Percentiles rank a stretch among this genome's conserved stretches.
phyloP scores from a whole-genome alignment of 768 basidiomycete genomes.

The Tricholoma terreum region DNA sequence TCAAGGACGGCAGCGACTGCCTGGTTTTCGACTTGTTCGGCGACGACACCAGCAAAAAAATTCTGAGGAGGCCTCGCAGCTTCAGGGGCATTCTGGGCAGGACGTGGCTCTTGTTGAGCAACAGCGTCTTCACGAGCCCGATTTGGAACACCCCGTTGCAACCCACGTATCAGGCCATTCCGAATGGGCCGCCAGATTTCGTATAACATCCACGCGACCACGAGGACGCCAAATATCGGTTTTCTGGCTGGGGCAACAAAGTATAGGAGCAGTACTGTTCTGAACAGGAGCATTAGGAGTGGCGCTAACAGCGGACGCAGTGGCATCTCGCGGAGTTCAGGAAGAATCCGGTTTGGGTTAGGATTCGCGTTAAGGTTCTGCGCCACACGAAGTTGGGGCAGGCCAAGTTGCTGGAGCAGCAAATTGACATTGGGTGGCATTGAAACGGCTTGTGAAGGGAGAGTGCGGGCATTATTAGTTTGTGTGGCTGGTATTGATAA shows the following conservation, averaged over 20 bases:
- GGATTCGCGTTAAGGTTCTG: conserved; percentile 29
- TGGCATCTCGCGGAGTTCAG: conserved; percentile 55
- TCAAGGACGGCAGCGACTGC: conserved; percentile 38
- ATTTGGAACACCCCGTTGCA: conserved; percentile 33
- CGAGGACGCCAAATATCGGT: conserved; percentile 63
- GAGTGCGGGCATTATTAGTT: conserved; percentile 18
- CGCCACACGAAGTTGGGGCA: conserved; percentile 47
- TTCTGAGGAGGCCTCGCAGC: conserved; percentile 18
- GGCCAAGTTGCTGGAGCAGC: conserved; percentile 62
- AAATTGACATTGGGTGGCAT: conserved; percentile 54
- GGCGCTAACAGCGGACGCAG: conserved; percentile 68
- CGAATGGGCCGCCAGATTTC: conserved; percentile 74
- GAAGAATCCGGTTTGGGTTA: conserved; percentile 31
- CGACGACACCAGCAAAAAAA: conserved; percentile 13
- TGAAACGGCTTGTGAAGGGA: conserved; percentile 27
- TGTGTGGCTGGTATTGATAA: conserved; percentile 33
- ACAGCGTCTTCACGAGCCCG: conserved; percentile 14
- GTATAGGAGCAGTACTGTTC: conserved; percentile 67
- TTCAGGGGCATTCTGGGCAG: conserved; percentile 12
- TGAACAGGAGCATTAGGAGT: conserved; percentile 61
- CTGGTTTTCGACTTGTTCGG: conserved; percentile 28
- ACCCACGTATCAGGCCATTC: conserved; percentile 36
- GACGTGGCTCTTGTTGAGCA: conserved; percentile 11
- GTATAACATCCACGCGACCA: conserved; percentile 69
- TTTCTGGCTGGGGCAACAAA: conserved; percentile 75